A percentile compares a stretch with the other conserved stretches of the same genome.
Conservation (phyloP, 805 yeast species). For the Pichia sporocuriosa region DNA sequence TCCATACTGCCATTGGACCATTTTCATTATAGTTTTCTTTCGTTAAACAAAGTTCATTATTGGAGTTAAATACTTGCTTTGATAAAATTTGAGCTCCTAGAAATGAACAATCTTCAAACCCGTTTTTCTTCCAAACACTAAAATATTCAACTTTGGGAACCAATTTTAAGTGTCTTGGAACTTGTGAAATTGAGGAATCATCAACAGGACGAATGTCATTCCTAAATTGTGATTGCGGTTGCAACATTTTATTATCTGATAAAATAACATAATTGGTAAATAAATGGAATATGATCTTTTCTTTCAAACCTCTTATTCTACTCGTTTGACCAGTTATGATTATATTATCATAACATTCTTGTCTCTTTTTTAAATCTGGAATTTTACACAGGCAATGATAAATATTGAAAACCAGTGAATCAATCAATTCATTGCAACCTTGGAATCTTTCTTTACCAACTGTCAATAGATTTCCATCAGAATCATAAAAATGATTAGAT, state of each 20-base stretch:
- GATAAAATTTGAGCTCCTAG: constrained; percentile 85
- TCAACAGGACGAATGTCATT: constrained; percentile 23
- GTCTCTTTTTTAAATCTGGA: constrained; percentile 59
- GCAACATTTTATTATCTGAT: constrained; percentile 14
- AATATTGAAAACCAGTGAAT: constrained; percentile 45
- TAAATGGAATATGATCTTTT: constrained; percentile 55
- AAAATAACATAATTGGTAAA: constrained; percentile 23
- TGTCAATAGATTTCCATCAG: constrained; percentile 44
- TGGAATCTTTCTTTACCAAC: constrained; percentile 90
- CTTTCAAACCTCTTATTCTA: constrained; percentile 68
- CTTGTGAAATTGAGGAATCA: constrained; percentile 44
- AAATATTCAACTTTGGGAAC: constrained; percentile 84
- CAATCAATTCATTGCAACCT: constrained; percentile 62
- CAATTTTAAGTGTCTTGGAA: constrained; percentile 66
- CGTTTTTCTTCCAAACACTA: constrained; percentile 84
- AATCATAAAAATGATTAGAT: constrained; percentile 62
- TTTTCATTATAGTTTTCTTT: constrained; percentile 64
- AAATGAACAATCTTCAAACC: constrained; percentile 71
- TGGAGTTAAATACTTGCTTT: constrained; percentile 69
- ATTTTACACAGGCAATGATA: constrained; percentile 48
- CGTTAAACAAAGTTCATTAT: constrained; percentile 63
- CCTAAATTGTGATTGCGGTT: constrained; percentile 24
- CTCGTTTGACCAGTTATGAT: constrained; percentile 75
- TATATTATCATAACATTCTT: constrained; percentile 79
- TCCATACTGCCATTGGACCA: constrained; percentile 83